Evolutionary conservation across 345 rosid genomes (phyloP).

Genomic region (Acer negundo): DNA sequence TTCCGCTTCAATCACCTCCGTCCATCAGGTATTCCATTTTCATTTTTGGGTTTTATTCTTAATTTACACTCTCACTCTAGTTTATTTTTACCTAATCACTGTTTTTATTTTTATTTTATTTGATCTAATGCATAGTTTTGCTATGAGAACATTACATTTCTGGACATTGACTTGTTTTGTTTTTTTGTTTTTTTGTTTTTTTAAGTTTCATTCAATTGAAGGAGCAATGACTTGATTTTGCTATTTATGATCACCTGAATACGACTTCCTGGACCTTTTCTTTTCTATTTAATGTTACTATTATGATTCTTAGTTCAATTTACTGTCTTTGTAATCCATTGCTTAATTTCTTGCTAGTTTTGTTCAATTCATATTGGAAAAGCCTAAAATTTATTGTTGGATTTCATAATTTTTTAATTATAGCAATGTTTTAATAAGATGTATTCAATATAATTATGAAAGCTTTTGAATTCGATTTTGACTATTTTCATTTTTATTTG

Average conservation of each 20-base stretch:
- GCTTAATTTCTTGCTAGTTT: no score
- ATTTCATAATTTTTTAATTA: background rate
- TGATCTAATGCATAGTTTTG: background rate
- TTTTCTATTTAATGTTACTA: background rate
- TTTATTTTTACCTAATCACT: background rate
- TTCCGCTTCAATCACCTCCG: slow-evolving; percentile 58
- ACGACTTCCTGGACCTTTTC: background rate
- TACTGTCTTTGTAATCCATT: no score
- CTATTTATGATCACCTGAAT: background rate
- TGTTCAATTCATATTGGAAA: background rate
- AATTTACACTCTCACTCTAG: background rate
- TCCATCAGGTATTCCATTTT: slow-evolving; percentile 56
- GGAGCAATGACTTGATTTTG: background rate
- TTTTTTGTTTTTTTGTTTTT: no score
- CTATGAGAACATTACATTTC: background rate
- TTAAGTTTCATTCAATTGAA: background rate
- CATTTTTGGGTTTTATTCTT: background rate
- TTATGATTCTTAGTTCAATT: background rate
- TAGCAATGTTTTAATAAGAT: background rate
- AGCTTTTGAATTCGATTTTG: slow-evolving; percentile 7
- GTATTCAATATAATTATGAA: background rate
- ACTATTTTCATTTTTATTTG: background rate
- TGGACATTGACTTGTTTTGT: background rate
- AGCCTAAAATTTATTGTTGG: background rate
- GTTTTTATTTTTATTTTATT: background rate